Base-by-base conservation (phyloP, 176 grass and related monocot species). In the Oryza australiensis region DNA sequence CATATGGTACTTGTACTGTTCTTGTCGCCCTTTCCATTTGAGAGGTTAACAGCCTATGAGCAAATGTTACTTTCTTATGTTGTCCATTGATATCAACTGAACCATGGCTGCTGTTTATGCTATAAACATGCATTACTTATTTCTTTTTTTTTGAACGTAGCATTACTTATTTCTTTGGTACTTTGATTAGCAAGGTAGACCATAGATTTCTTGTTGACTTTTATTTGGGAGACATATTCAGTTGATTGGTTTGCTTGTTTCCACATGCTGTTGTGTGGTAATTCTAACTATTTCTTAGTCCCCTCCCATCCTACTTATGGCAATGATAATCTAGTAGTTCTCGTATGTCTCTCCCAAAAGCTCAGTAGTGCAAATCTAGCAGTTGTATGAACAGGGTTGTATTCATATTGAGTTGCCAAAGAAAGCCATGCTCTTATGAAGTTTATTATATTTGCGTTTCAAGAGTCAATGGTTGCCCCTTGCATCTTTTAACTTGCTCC, bases 1-100 rank as follows among this genome's bases (percentile, higher is more conserved):
- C 95, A 98, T 80, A 95, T 98, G 95, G 95, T 98, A 95, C 59
- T 68, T 86, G 48, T 24, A 35, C 32, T 76, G 78, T 4, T 34
- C 46, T 85, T 68, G 1, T 74, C 70, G 64, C 30, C 9, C 18
- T 49, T 27, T 46, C 57, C 26, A 40, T 65, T 71, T 5, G 12
- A 59, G 64, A 66, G 23, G 14, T 22, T 64, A 73, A 37, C 30
- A 78, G 22, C 64, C 35, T 64, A 14, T 26, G 55, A 66, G 26
- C 65, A 88, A 43, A 70, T 81, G 30, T 9, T 75, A 33, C 48
- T 14, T 41, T 12, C 32, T 35, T 84, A 40, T 57, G 41, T 62
- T 72, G 18, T 81, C 37, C 32, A 9, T 49, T 81, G 51, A 20
- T 76, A 62, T 86, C 9, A 15, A 34, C 40, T 66, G 26, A 75